Percentiles rank a stretch among this genome's conserved stretches.
Conservation (phyloP, 768 basidiomycete species). For the Pisolithus sp. region DNA sequence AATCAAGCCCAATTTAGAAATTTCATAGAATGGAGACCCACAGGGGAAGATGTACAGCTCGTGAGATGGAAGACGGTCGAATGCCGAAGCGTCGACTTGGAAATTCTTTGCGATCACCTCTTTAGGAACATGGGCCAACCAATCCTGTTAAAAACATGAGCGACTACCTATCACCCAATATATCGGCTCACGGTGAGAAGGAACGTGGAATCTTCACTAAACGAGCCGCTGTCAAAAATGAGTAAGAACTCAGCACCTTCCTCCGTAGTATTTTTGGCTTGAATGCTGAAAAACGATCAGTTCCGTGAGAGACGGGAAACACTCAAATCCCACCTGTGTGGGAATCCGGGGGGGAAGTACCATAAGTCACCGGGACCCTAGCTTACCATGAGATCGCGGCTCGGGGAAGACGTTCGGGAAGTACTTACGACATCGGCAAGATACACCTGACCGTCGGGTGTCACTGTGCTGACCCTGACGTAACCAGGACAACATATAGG, state of each 20-base stretch:
- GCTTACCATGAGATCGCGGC: conserved; percentile 10
- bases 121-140: conserved; percentile 58
- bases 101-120: conserved; percentile 63
- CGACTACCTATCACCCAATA: background rate
- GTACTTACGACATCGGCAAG: conserved; percentile 46
- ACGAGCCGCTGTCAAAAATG: conserved; percentile 35
- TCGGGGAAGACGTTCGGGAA: conserved; percentile 4
- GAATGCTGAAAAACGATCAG: conserved; percentile 27
- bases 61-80: conserved; percentile 46
- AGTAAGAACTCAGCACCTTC: conserved; percentile 51
- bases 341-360: conserved; percentile 54
- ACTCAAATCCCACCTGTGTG: conserved; percentile 30
- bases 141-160: conserved; percentile 40
- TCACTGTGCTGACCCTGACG: conserved; percentile 43
- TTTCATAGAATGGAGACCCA: conserved; percentile 9
- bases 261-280: conserved; percentile 41
- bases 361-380: conserved; percentile 42
- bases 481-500: conserved; percentile 46
- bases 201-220: conserved; percentile 56
- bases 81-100: conserved; percentile 38
- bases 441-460: conserved; percentile 46
- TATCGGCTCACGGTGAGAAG: conserved; percentile 25
- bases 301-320: background rate
- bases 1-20: background rate
- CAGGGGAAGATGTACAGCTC: conserved; percentile 54